Conservation (phyloP, 2,329 filamentous ascomycete genomes). For the Fusarium staphyleae region DNA sequence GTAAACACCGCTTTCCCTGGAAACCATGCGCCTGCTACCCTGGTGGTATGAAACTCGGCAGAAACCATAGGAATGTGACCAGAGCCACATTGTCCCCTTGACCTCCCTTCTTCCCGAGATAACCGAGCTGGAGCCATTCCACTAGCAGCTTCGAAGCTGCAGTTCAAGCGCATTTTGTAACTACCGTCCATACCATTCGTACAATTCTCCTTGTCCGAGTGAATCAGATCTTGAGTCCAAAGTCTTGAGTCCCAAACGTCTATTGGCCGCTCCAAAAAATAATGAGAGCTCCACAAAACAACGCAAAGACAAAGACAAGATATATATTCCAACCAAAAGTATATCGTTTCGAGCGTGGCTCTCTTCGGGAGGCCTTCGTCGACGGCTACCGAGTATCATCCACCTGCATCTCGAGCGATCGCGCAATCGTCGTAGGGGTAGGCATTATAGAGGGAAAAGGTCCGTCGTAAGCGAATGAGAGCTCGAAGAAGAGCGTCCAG, state of each 20-base stretch:
- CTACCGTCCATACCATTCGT: constrained; percentile 22
- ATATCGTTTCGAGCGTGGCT: constrained; percentile 24
- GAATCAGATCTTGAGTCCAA: constrained; percentile 26
- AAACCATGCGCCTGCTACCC: constrained; percentile 34
- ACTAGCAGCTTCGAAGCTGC: constrained; percentile 16
- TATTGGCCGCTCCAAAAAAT: constrained; percentile 26
- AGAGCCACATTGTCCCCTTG: constrained; percentile 13
- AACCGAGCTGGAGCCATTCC: constrained; percentile 10
- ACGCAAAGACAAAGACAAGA: constrained; percentile 20
- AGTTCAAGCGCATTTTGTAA: constrained; percentile 11
- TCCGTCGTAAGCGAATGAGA: constrained; percentile 18
- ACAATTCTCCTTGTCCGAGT: constrained; percentile 24
- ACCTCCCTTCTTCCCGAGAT: constrained; percentile 10
- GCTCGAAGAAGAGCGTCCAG: constrained; percentile 21
- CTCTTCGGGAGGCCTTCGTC: constrained; percentile 16
- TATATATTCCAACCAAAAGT: constrained; percentile 25
- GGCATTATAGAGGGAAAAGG: constrained; percentile 13
- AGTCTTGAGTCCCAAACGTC: constrained; percentile 29
- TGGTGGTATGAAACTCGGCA: constrained; percentile 13
- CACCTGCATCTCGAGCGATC: constrained; percentile 14
- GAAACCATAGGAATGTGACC: constrained; percentile 27
- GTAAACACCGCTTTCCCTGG: constrained; percentile 32
- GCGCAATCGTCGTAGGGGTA: constrained; percentile 19
- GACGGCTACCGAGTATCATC: constrained; percentile 10
- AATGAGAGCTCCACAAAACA: constrained; percentile 15